phyloP scores from a whole-genome alignment of 2,329 filamentous ascomycete genomes.

The Phyllosticta capitalensis region DNA sequence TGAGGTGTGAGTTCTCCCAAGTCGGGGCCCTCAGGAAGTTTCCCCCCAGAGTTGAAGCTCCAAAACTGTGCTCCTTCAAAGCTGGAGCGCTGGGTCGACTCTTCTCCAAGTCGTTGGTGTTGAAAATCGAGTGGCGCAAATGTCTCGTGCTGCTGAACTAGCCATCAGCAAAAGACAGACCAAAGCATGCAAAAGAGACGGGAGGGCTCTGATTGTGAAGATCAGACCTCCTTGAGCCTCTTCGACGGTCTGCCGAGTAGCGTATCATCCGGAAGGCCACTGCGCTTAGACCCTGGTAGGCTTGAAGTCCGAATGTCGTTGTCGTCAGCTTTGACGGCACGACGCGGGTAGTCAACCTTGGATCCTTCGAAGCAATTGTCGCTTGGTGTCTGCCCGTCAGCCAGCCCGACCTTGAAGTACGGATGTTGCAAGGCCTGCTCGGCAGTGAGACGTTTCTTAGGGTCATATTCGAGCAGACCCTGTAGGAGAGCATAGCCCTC shows the following conservation, averaged over 20 bases:
- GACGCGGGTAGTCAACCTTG: slow-evolving; percentile 78
- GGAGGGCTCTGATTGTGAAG: neutral
- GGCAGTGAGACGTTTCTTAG: slow-evolving; percentile 76
- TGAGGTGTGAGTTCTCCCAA: no score
- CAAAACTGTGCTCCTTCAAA: no score
- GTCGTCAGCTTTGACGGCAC: slow-evolving; percentile 86
- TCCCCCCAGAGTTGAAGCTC: no score
- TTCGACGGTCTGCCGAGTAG: slow-evolving; percentile 49
- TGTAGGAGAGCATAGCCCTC: slow-evolving; percentile 78
- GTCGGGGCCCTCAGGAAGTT: no score
- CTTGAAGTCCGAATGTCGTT: slow-evolving; percentile 91
- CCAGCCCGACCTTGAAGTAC: slow-evolving; percentile 57
- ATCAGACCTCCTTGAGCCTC: slow-evolving; percentile 41
- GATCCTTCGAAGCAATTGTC: slow-evolving; percentile 86
- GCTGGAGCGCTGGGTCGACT: no score
- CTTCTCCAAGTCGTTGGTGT: neutral
- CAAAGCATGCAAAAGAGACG: neutral
- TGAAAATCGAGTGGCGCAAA: no score
- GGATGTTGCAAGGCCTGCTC: slow-evolving; percentile 80
- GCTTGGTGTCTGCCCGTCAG: slow-evolving; percentile 53
- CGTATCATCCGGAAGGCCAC: slow-evolving; percentile 72
- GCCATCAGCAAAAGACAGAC: neutral
- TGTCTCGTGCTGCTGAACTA: neutral
- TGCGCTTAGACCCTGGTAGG: slow-evolving; percentile 82
- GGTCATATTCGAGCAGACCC: slow-evolving; percentile 84